phyloP scores from a whole-genome alignment of 2,329 filamentous ascomycete species.

The Xylariaceae sp. region DNA sequence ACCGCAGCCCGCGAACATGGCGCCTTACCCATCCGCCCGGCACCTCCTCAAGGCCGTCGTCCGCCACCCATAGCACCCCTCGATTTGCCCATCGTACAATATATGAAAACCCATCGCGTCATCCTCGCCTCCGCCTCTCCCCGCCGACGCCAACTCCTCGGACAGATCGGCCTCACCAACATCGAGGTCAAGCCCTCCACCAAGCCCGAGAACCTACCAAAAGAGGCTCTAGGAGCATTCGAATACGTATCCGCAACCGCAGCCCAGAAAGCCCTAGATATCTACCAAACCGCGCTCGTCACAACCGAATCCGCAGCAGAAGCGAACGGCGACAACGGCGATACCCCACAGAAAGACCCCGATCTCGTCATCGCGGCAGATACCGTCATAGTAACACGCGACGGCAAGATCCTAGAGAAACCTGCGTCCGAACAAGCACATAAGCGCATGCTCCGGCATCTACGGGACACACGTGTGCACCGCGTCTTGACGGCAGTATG shows the following conservation, averaged over 20 bases:
- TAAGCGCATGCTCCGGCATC: slow-evolving; percentile 72
- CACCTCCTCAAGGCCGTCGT: slow-evolving; percentile 22
- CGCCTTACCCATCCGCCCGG: slow-evolving; percentile 18
- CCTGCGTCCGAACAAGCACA: slow-evolving; percentile 79
- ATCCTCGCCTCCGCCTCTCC: slow-evolving; percentile 91
- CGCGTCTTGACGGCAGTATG: slow-evolving; percentile 83
- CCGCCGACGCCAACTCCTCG: slow-evolving; percentile 74
- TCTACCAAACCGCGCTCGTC: slow-evolving; percentile 51
- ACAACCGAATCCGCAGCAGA: slow-evolving; percentile 29
- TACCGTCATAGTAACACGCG: slow-evolving; percentile 76
- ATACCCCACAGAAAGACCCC: slow-evolving; percentile 53
- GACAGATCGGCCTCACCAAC: slow-evolving; percentile 75
- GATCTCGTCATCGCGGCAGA: slow-evolving; percentile 85
- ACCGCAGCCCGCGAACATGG: slow-evolving; percentile 40
- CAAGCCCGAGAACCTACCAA: slow-evolving; percentile 81
- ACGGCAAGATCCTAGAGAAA: slow-evolving; percentile 84
- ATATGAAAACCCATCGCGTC: slow-evolving; percentile 73
- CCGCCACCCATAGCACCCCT: slow-evolving; percentile 53
- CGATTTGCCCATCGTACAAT: slow-evolving; percentile 72
- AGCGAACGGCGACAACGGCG: slow-evolving; percentile 18
- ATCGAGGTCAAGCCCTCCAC: slow-evolving; percentile 81
- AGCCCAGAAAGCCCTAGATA: slow-evolving; percentile 73
- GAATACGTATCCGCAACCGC: slow-evolving; percentile 92
- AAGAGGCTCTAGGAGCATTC: slow-evolving; percentile 67
- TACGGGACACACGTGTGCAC: slow-evolving; percentile 75